Evolutionary conservation across 805 yeast genomes (phyloP), one percentile per base, ranked within the genome.

Genomic region (Lipomyces chichibuensis): DNA sequence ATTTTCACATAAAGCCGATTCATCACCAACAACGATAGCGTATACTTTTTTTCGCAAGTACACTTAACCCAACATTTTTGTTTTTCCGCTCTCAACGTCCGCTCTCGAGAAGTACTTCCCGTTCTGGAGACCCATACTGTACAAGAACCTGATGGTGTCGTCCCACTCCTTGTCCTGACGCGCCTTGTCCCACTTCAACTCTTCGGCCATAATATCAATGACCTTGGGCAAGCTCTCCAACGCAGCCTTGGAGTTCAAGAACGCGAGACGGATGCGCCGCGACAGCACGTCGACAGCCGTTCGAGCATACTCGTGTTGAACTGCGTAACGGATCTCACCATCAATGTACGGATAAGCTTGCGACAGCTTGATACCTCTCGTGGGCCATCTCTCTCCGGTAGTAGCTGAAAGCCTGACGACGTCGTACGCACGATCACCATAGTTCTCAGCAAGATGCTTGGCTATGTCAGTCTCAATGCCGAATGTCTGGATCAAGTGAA

Each of bases 231-330:
- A 87, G 17, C 96, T 90, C 61, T 81, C 83, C 70, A 87, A 80
- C 14, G 98, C 97, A 71, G 89, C 92, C 77, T 87, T 87, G 54
- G 95, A 91, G 80, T 93, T 93, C 77, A 93, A 83, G 82, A 92
- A 94, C 2, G 97, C 97, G 77, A 91, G 87, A 80, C 98, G 87
- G 63, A 94, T 88, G 84, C 98, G 89, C 83, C 98, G 89, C 65
- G 96, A 91, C 72, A 93, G 83, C 83, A 93, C 92, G 79, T 93
- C 98, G 65, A 88, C 81, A 58, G 97, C 96, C 13, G 93, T 90
- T 80, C 96, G 85, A 55, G 91, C 87, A 78, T 92, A 91, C 81
- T 93, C 98, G 79, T 91, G 85, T 69, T 85, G 81, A 73, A 92
- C 83, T 13, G 92, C 88, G 80, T 92, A 94, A 75, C 87, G 84